Conservation (phyloP, 176 grass and related monocot species). For the Coix lacrymajobi region DNA sequence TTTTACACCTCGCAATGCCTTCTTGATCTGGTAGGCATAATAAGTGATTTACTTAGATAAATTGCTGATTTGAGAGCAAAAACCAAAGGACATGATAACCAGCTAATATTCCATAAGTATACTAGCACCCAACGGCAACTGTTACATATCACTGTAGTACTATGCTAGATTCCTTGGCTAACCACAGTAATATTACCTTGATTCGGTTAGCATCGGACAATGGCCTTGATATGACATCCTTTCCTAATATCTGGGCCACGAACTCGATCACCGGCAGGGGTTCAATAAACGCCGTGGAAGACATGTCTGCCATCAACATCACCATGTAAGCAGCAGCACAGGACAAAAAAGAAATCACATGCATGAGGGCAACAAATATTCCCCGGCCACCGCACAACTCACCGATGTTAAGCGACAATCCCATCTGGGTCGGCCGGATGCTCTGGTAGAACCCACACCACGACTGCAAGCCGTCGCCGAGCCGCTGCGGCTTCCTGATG, state of each 20-base stretch:
- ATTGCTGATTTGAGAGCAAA: neutral
- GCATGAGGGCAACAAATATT: slow-evolving; percentile 34
- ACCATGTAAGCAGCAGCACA: slow-evolving; percentile 23
- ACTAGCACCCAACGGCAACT: slow-evolving; percentile 17
- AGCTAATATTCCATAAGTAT: neutral
- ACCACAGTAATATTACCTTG: slow-evolving; percentile 47
- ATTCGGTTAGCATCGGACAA: slow-evolving; percentile 89
- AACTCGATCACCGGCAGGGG: slow-evolving; percentile 89
- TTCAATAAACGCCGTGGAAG: slow-evolving; percentile 87
- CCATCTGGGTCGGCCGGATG: slow-evolving; percentile 90
- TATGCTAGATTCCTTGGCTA: slow-evolving; percentile 30
- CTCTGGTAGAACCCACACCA: slow-evolving; percentile 98
- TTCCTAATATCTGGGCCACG: slow-evolving; percentile 85
- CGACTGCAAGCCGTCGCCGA: slow-evolving; percentile 81
- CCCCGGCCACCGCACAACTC: slow-evolving; percentile 20
- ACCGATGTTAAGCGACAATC: slow-evolving; percentile 89
- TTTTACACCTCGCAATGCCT: slow-evolving; percentile 86
- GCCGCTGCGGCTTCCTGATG: slow-evolving; percentile 80
- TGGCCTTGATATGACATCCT: slow-evolving; percentile 78
- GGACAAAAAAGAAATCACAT: slow-evolving; percentile 29
- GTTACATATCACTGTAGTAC: slow-evolving; percentile 24
- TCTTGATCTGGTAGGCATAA: slow-evolving; percentile 79
- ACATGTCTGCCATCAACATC: slow-evolving; percentile 66
- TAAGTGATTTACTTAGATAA: neutral
- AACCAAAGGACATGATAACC: slow-evolving; percentile 7